Conservation (phyloP, 1,139 yeast genomes). For the Debaryomyces robertsiae region DNA sequence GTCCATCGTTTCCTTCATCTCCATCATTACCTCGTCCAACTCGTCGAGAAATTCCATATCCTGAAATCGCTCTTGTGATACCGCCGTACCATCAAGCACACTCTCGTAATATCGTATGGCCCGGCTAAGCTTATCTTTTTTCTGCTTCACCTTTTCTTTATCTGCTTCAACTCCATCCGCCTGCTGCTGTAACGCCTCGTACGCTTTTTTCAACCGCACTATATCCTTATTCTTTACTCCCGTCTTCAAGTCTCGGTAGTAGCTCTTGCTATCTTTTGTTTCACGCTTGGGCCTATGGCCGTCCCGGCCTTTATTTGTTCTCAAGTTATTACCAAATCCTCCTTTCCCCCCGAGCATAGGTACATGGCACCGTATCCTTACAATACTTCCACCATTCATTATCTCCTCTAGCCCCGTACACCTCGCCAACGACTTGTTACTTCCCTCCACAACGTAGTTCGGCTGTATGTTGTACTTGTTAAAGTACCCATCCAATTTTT, state of each 20-base stretch:
- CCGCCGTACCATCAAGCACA: slow-evolving; percentile 7
- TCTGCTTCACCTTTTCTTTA: slow-evolving; percentile 26
- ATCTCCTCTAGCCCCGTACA: background rate
- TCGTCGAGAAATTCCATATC: slow-evolving; percentile 37
- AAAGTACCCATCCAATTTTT: background rate
- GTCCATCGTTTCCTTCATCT: slow-evolving; percentile 18
- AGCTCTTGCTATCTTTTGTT: slow-evolving; percentile 33
- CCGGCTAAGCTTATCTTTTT: slow-evolving; percentile 14
- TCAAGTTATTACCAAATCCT: slow-evolving; percentile 49
- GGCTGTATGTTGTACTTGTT: slow-evolving; percentile 1
- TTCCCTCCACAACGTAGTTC: slow-evolving; percentile 3
- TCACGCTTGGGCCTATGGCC: slow-evolving; percentile 26
- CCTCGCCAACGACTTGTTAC: slow-evolving; percentile 1
- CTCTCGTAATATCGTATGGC: slow-evolving; percentile 12
- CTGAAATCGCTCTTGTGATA: slow-evolving; percentile 23
- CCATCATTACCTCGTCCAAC: slow-evolving; percentile 30
- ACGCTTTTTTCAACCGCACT: slow-evolving; percentile 19
- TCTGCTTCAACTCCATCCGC: slow-evolving; percentile 24
- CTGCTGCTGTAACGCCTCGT: slow-evolving; percentile 15
- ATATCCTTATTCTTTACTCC: slow-evolving; percentile 20
- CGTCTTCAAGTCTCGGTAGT: slow-evolving; percentile 26
- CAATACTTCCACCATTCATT: background rate
- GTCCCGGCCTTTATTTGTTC: slow-evolving; percentile 22
- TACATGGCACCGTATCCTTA: background rate
- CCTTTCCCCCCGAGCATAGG: slow-evolving; percentile 48